phyloP scores from a whole-genome alignment of 176 grass and related monocot genomes.

The Phyllostachys edulis region DNA sequence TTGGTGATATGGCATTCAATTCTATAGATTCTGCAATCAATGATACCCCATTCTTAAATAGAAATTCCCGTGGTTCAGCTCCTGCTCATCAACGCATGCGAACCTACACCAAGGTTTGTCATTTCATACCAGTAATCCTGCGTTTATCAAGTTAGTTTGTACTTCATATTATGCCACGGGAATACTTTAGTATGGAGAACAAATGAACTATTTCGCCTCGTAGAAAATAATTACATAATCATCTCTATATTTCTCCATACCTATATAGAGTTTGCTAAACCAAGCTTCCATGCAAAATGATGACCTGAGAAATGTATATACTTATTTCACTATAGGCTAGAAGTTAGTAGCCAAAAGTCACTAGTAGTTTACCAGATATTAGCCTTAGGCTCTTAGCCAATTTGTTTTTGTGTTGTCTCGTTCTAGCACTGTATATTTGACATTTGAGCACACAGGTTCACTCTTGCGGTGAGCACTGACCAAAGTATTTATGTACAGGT shows the following conservation, averaged over 20 bases:
- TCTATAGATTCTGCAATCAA: conserved; percentile 78
- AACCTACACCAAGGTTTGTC: conserved; percentile 80
- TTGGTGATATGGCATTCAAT: conserved; percentile 72
- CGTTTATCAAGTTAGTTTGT: background rate
- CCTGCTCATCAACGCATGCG: conserved; percentile 66
- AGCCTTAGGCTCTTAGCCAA: background rate
- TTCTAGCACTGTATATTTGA: background rate
- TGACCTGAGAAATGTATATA: background rate
- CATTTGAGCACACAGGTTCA: background rate
- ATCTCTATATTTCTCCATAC: background rate
- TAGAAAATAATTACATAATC: conserved; percentile 9
- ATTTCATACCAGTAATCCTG: conserved; percentile 2
- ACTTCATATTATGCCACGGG: background rate
- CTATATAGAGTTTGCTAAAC: background rate
- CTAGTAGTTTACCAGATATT: background rate
- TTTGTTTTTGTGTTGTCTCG: conserved; percentile 12
- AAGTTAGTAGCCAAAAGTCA: background rate
- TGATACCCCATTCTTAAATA: conserved; percentile 57
- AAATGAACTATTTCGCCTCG: conserved; percentile 17
- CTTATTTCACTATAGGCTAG: background rate
- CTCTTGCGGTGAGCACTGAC: conserved; percentile 13
- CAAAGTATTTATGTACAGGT: conserved; percentile 47
- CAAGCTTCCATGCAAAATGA: background rate
- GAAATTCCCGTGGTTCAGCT: conserved; percentile 47
- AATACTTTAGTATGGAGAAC: conserved; percentile 7